phyloP scores from a whole-genome alignment of 202 grass and related monocot genomes.

The Musa balbisiana region DNA sequence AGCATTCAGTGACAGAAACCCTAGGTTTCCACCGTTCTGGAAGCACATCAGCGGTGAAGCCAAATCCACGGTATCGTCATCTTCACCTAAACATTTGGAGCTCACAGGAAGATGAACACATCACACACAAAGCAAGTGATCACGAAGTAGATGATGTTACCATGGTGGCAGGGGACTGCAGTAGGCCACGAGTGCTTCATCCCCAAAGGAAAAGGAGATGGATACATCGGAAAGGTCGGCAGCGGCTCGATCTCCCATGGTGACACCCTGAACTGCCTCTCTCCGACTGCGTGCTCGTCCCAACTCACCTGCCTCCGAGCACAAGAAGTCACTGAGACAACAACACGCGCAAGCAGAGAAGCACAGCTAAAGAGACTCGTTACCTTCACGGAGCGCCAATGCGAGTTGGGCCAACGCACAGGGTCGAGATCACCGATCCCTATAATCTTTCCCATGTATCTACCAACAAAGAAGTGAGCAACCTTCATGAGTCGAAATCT shows the following conservation, averaged over 20 bases:
- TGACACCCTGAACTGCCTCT: not conserved
- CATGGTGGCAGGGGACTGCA: not conserved
- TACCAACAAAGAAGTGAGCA: too few species aligned
- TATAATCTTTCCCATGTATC: slow-evolving; percentile 18
- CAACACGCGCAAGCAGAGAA: too few species aligned
- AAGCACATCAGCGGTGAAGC: not conserved
- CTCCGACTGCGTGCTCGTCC: not conserved
- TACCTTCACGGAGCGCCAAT: slow-evolving; percentile 26
- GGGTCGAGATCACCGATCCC: slow-evolving; percentile 20
- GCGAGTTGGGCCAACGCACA: slow-evolving; percentile 19
- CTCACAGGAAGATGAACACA: too few species aligned
- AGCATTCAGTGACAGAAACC: not conserved
- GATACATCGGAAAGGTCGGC: not conserved
- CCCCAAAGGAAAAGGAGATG: not conserved
- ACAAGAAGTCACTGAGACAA: not conserved
- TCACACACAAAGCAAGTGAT: too few species aligned
- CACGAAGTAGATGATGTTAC: not conserved
- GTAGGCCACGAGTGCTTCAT: not conserved
- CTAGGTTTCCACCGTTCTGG: not conserved
- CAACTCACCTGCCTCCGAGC: not conserved
- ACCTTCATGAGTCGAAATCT: too few species aligned
- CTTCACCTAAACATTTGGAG: not conserved
- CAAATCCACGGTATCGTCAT: not conserved
- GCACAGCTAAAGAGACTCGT: too few species aligned
- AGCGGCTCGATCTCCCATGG: not conserved